A percentile compares a stretch with the other conserved stretches of the same genome.
Conservation (phyloP, 108 stramenopile species). For the Nitzschia palea region DNA sequence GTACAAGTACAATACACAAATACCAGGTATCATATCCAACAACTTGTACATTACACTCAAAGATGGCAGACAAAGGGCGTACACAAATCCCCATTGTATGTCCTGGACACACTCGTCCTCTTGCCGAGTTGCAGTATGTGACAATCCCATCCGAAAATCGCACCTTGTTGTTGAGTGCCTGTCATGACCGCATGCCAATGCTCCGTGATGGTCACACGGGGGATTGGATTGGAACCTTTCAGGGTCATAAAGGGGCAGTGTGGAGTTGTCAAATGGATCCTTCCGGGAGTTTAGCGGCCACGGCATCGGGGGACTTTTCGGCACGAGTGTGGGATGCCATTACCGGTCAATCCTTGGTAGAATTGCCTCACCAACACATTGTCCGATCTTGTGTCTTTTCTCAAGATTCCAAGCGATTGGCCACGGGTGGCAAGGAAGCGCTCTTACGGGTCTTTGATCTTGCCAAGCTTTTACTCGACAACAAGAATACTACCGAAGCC, state of each 20-base stretch:
- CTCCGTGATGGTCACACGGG: slow-evolving; percentile 93
- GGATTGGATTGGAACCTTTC: slow-evolving; percentile 99
- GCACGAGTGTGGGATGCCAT: slow-evolving; percentile 90
- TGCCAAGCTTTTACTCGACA: slow-evolving; percentile 13
- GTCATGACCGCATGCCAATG: slow-evolving; percentile 94
- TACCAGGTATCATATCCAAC: too few relatives aligned
- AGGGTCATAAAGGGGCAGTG: slow-evolving; percentile 99
- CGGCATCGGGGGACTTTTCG: slow-evolving; percentile 88
- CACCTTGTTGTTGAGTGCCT: slow-evolving; percentile 77
- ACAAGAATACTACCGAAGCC: slow-evolving; percentile 14
- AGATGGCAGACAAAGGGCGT: slow-evolving; percentile 1
- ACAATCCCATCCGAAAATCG: slow-evolving; percentile 49
- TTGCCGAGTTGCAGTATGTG: slow-evolving; percentile 87
- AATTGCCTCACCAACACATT: slow-evolving; percentile 93
- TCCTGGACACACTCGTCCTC: slow-evolving; percentile 91
- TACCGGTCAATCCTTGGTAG: slow-evolving; percentile 69
- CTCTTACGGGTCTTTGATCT: slow-evolving; percentile 86
- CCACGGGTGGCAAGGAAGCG: slow-evolving; percentile 96
- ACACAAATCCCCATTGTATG: slow-evolving; percentile 91
- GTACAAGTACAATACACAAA: too few relatives aligned
- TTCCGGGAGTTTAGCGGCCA: slow-evolving; percentile 79
- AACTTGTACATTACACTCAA: too few relatives aligned
- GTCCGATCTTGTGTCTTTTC: slow-evolving; percentile 96
- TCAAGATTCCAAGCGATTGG: slow-evolving; percentile 66
- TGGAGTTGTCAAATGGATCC: slow-evolving; percentile 94